Base-by-base conservation (phyloP, 176 grass and related monocot species). In the Oryza officinalis region DNA sequence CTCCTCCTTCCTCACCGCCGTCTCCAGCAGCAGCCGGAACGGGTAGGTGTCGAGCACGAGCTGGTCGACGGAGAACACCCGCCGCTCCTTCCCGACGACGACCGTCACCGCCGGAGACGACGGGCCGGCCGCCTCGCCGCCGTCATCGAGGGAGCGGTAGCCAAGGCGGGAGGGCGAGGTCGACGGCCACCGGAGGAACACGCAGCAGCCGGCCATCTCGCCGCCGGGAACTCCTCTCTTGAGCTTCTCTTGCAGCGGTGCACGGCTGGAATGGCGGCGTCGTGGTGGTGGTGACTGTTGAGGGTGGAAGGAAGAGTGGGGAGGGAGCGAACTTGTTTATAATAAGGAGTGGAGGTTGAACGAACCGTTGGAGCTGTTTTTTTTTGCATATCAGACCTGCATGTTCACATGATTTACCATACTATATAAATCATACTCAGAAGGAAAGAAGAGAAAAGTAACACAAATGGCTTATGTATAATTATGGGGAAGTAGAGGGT, bases 71-170 rank as follows among this genome's bases (percentile, higher is more conserved):
- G 87, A 17, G 91, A 99, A 99, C 75, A 81, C 93, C 80, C 89
- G 84, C 60, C 85, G 90, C 78, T 99, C 96, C 91, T 99, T 99
- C 52, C 96, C 96, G 22, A 96, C 93, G 69, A 99, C 90, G 17
- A 99, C 91, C 74, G 82, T 90, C 77, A 94, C 91, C 74, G 83
- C 12, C 66, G 76, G 38, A 40, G 38, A 20, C 59, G 79, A 37
- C 3, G 32, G 59, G 8, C 17, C 47, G 67, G 27, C 30, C 0
- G 6, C 30, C 2, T 8, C 37, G 37, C 1, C 37, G 37, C 49
- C 78, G 59, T 41, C 79, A 7, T 61, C 89, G 43, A 99, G 76
- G 65, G 83, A 17, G 63, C 85, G 88, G 89, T 99, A 99, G 6
- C 91, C 89, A 60, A 94, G 78, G 41, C 89, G 96, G 11, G 83